phyloP scores from a whole-genome alignment of 148 eudicot genomes.

The Agrostemma githago region DNA sequence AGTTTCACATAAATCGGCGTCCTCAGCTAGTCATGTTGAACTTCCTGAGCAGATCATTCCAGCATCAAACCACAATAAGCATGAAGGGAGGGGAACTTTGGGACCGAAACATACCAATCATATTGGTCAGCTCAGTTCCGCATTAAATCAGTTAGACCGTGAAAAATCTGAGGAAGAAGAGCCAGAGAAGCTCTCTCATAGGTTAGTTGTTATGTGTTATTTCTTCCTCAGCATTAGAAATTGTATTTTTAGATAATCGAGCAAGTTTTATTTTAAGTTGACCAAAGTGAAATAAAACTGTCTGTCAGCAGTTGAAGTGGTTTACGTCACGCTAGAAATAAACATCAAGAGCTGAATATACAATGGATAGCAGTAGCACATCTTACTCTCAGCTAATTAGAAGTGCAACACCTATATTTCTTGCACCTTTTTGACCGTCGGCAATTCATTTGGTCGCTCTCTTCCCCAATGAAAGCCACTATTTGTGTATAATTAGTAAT shows the following conservation, averaged over 20 bases:
- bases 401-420: neutral
- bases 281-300: neutral
- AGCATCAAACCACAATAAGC: constrained; percentile 19
- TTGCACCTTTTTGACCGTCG: neutral
- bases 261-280: neutral
- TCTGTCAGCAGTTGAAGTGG: neutral
- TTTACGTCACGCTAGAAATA: constrained; percentile 5
- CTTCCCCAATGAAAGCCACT: neutral
- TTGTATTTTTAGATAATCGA: neutral
- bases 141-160: constrained; percentile 35
- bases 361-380: neutral
- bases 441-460: neutral
- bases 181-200: constrained; percentile 76
- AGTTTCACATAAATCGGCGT: constrained; percentile 23
- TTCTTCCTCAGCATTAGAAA: neutral
- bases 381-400: neutral
- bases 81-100: constrained; percentile 36
- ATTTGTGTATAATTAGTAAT: neutral
- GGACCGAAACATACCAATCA: constrained; percentile 37
- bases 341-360: neutral
- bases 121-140: constrained; percentile 36
- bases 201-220: constrained; percentile 32
- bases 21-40: constrained; percentile 19
- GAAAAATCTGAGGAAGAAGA: constrained; percentile 64
- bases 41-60: constrained; percentile 40